These are phyloP conservation scores for Mucor velutinosus DNA, from an alignment of 371 early-diverging fungal species.

Conservation along the genomic window DNA sequence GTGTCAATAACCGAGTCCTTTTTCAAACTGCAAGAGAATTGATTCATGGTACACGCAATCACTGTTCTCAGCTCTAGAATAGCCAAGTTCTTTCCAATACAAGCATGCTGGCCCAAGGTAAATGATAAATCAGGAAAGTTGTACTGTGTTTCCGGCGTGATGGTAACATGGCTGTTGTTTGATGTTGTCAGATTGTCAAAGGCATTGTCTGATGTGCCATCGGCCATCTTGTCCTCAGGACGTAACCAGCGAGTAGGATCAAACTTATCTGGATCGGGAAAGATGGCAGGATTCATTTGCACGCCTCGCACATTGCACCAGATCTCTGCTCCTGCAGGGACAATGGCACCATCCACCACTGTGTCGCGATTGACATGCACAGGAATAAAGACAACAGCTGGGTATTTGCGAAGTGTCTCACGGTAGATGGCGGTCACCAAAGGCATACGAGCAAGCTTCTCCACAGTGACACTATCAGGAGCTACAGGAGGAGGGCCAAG, in stretches of 20 bases:
- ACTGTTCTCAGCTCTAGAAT: constrained; percentile 45
- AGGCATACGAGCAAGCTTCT: constrained; percentile 43
- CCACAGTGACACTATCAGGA: constrained; percentile 36
- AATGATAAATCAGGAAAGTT: constrained; percentile 52
- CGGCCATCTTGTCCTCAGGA: constrained; percentile 12
- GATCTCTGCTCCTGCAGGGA: constrained; percentile 45
- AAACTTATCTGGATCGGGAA: constrained; percentile 46
- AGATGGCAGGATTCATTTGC: constrained; percentile 47
- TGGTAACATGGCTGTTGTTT: neutral
- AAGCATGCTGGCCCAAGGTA: constrained; percentile 47
- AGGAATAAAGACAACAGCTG: constrained; percentile 52
- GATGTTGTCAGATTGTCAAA: constrained; percentile 22
- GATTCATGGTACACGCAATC: constrained; percentile 45
- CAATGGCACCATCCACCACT: constrained; percentile 37
- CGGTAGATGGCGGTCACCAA: constrained; percentile 49
- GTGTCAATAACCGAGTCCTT: constrained; percentile 42
- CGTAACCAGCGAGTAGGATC: constrained; percentile 42
- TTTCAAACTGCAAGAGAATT: constrained; percentile 34
- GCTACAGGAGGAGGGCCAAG: constrained; percentile 47
- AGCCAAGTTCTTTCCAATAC: constrained; percentile 51
- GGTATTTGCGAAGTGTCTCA: constrained; percentile 52
- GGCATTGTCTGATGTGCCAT: neutral
- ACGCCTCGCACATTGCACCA: constrained; percentile 55
- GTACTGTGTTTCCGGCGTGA: constrained; percentile 37
- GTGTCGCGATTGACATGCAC: constrained; percentile 49